A percentile compares a stretch with the other conserved stretches of the same genome.
phyloP scores from a whole-genome alignment of 2,329 filamentous ascomycete genomes.

The Calonectria naviculata region DNA sequence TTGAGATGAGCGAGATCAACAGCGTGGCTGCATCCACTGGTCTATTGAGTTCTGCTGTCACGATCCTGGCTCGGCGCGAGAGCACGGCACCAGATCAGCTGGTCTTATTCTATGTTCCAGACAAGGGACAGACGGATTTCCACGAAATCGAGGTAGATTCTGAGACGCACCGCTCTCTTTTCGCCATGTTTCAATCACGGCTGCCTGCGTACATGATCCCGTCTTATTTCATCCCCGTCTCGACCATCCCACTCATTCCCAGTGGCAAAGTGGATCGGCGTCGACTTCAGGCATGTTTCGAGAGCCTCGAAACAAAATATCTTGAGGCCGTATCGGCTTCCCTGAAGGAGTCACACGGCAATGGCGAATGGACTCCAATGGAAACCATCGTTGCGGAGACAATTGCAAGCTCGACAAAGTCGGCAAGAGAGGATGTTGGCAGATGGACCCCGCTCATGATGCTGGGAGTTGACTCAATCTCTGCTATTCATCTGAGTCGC shows the following conservation, averaged over 20 bases:
- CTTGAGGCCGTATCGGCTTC: constrained; percentile 51
- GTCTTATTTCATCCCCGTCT: constrained; percentile 76
- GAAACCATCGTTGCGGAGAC: constrained; percentile 68
- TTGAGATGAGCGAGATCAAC: constrained; percentile 83
- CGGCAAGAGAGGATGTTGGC: constrained; percentile 59
- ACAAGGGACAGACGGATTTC: constrained; percentile 41
- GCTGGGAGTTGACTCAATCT: constrained; percentile 87
- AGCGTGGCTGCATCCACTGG: constrained; percentile 65
- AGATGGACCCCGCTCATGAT: constrained; percentile 79
- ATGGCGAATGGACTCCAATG: constrained; percentile 59
- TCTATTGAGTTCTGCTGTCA: constrained; percentile 70
- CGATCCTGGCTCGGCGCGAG: constrained; percentile 64
- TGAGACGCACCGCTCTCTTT: constrained; percentile 58
- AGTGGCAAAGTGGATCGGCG: constrained; percentile 80
- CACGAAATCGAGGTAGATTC: constrained; percentile 49
- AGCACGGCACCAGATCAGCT: constrained; percentile 62
- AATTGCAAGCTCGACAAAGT: constrained; percentile 62
- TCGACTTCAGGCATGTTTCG: constrained; percentile 61
- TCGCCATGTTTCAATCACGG: constrained; percentile 61
- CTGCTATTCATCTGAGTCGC: constrained; percentile 77
- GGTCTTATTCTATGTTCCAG: constrained; percentile 75
- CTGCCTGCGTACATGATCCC: constrained; percentile 86
- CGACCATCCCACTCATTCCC: constrained; percentile 74
- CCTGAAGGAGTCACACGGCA: constrained; percentile 42
- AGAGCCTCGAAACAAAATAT: constrained; percentile 54